Base-by-base conservation (phyloP, 2,329 filamentous ascomycete genomes). In the Aspergillus sp. region DNA sequence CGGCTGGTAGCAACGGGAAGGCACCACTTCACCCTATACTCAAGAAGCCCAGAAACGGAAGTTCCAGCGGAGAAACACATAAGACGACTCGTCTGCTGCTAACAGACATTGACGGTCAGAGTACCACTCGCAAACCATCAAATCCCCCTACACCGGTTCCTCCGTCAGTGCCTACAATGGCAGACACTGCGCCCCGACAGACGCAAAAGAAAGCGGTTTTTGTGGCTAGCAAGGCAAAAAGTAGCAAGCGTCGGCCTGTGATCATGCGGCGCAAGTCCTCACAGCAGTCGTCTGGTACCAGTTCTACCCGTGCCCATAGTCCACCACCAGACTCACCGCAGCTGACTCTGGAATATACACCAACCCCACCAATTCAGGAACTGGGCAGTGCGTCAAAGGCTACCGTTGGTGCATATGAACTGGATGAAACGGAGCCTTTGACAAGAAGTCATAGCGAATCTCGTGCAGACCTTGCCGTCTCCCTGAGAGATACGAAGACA, bases 261-360 rank as follows among this genome's bases (percentile, higher is more conserved):
- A 60, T 73, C 11, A 66, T 68, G 54, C 71, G 75, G 36, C 72
- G 73, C 59, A 77, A 73, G 61, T 77, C 75, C 7, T 74, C 75
- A 5, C 74, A 76, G 57, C 60, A 69, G 15, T 66, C 70, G 8
- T 69, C 70, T n/a, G 49, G 57, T 15, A 49, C 62, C 39, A 60
- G 54, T 36, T 61, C 58, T 25, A 63, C 57, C 7, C 63, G 60
- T 21, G 52, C 47, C 19, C 61, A 63, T 44, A 67, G 64, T 17
- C 62, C 61, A 10, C 55, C 60, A 13, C 49, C 51, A 4, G 60
- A n/a, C 15, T 32, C 41, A 8, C 53, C 54, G 25, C 44, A 52
- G 54, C 57, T 56, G 30, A 60, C 57, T 30, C 19, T 44, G n/a
- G 53, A 36, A n/a, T 32, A 21, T 32, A 15, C 39, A 4, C 39